Evolutionary conservation across 306 rosid species (phyloP).

Genomic region (Gleditsia sinensis): DNA sequence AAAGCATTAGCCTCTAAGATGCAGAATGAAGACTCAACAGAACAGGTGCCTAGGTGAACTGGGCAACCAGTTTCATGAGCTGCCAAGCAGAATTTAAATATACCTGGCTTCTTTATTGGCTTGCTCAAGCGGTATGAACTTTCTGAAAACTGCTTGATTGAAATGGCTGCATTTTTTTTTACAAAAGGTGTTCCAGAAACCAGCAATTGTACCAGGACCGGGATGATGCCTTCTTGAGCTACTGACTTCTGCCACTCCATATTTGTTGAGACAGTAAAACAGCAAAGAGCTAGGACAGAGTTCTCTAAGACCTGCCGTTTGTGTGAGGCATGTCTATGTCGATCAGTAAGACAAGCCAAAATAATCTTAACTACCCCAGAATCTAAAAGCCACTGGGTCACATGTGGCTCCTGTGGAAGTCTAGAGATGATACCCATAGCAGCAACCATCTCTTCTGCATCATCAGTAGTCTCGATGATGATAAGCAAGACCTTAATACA

Average conservation of each 20-base stretch:
- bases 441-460: constrained; percentile 53
- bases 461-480: constrained; percentile 41
- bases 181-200: constrained; percentile 56
- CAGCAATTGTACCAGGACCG: constrained; percentile 53
- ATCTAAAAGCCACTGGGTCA: constrained; percentile 54
- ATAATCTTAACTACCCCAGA: constrained; percentile 55
- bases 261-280: constrained; percentile 61
- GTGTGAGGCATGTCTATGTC: constrained; percentile 39
- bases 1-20: constrained; percentile 58
- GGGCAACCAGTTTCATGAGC: constrained; percentile 49
- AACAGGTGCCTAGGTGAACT: constrained; percentile 56
- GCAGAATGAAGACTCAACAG: constrained; percentile 64
- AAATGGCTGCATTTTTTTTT: constrained; percentile 55
- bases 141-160: constrained; percentile 67
- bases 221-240: constrained; percentile 66
- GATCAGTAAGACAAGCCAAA: constrained; percentile 43
- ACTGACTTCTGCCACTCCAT: constrained; percentile 60
- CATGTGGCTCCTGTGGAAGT: constrained; percentile 45
- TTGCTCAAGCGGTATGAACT: constrained; percentile 55
- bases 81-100: constrained; percentile 42
- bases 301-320: constrained; percentile 47
- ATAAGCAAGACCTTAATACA: constrained; percentile 50
- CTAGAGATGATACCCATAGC: constrained; percentile 56
- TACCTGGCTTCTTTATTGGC: constrained; percentile 47
- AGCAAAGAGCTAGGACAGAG: constrained; percentile 58